A percentile compares a stretch with the other conserved stretches of the same genome.
Conservation (phyloP, 495 filamentous ascomycete species). For the Podospora australis region DNA sequence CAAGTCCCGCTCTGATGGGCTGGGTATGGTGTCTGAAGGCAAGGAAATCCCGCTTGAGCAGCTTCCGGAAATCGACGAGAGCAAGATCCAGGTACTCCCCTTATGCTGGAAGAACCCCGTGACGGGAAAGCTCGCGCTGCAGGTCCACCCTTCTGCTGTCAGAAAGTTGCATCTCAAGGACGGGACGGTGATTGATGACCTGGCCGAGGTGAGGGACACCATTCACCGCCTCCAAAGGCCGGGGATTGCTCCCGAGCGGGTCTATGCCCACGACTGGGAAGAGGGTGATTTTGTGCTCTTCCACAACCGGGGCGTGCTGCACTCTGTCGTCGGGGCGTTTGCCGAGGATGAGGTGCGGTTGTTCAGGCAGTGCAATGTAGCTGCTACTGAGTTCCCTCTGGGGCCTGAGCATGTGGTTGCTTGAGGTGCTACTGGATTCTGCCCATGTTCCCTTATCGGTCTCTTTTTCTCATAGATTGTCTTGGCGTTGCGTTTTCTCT, state of each 20-base stretch:
- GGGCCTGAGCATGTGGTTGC: slow-evolving; percentile 29
- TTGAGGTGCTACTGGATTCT: too few species aligned
- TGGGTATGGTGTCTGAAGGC: slow-evolving; percentile 58
- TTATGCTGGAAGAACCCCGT: slow-evolving; percentile 69
- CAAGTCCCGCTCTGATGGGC: slow-evolving; percentile 56
- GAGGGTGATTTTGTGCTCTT: slow-evolving; percentile 69
- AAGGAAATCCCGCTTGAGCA: slow-evolving; percentile 49
- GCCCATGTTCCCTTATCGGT: too few species aligned
- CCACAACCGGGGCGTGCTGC: slow-evolving; percentile 65
- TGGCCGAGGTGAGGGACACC: slow-evolving; percentile 57
- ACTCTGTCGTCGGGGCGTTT: slow-evolving; percentile 69
- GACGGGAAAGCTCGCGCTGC: slow-evolving; percentile 59
- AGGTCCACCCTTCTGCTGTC: slow-evolving; percentile 63
- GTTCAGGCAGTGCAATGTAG: slow-evolving; percentile 72
- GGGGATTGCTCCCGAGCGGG: slow-evolving; percentile 57
- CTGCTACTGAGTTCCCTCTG: slow-evolving; percentile 48
- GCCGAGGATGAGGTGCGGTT: slow-evolving; percentile 61
- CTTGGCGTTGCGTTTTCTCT: too few species aligned
- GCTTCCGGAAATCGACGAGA: slow-evolving; percentile 56
- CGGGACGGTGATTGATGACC: slow-evolving; percentile 58
- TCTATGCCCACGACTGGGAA: slow-evolving; percentile 70
- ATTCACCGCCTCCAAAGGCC: slow-evolving; percentile 65
- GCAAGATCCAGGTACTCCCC: slow-evolving; percentile 61
- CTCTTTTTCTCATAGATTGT: too few species aligned
- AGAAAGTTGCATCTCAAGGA: slow-evolving; percentile 56